Percentiles rank a stretch among this genome's conserved stretches.
Evolutionary conservation across 2,329 filamentous ascomycete genomes (phyloP).

Genomic region (Neonectria coccinea): DNA sequence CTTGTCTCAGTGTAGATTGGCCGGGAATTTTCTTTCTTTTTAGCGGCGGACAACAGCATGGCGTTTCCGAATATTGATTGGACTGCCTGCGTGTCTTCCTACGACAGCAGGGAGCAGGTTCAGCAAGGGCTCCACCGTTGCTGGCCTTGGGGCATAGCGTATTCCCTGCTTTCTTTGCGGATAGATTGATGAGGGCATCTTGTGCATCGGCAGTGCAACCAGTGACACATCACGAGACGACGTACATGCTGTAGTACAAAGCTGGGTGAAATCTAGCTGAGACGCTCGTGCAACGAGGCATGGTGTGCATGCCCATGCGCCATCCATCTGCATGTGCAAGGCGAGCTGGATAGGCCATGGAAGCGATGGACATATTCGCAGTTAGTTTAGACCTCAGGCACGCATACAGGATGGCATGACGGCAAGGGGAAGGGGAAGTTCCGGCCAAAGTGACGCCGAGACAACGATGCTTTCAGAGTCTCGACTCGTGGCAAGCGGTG

Average conservation of each 20-base stretch:
- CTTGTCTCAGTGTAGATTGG: neutral
- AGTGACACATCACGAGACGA: slow-evolving; percentile 30
- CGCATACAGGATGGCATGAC: neutral
- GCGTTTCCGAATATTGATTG: neutral
- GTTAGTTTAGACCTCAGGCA: neutral
- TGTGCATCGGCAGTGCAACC: slow-evolving; percentile 30
- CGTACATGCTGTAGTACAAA: slow-evolving; percentile 15
- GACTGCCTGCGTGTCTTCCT: neutral
- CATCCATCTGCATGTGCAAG: slow-evolving; percentile 9
- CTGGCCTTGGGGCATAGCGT: too few relatives aligned
- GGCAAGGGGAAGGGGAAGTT: neutral
- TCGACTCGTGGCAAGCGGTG: neutral
- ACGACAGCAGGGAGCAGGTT: neutral
- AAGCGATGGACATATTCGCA: neutral
- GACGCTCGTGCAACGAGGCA: slow-evolving; percentile 37
- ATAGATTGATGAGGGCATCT: neutral
- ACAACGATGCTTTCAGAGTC: neutral
- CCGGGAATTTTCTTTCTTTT: neutral
- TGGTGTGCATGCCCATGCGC: slow-evolving; percentile 17
- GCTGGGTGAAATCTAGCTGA: slow-evolving; percentile 34
- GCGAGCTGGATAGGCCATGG: neutral
- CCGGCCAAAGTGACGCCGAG: neutral
- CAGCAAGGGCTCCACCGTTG: neutral
- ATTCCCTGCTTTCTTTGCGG: neutral
- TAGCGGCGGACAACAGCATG: neutral